phyloP scores from a whole-genome alignment of 768 basidiomycete genomes.

The Rhizopogon vulgaris region DNA sequence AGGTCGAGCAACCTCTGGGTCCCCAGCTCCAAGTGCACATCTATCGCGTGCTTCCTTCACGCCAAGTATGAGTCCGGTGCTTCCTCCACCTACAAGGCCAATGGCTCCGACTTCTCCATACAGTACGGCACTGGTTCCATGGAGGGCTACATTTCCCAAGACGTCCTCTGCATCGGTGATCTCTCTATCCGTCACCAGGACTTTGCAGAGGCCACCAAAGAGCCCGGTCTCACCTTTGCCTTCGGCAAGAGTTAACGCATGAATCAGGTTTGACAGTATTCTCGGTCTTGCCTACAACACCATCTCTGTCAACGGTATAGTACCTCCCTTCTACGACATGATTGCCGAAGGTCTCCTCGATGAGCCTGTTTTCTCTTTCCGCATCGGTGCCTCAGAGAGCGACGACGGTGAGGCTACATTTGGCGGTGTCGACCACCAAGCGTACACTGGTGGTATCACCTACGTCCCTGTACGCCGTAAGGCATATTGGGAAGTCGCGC shows the following conservation, averaged over 20 bases:
- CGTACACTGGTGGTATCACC: slow-evolving; percentile 73
- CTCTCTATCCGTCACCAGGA: slow-evolving; percentile 66
- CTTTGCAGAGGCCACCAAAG: slow-evolving; percentile 94
- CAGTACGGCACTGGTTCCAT: slow-evolving; percentile 95
- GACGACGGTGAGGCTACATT: slow-evolving; percentile 92
- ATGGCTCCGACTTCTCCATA: slow-evolving; percentile 85
- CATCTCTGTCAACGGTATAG: slow-evolving; percentile 92
- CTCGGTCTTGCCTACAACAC: slow-evolving; percentile 93
- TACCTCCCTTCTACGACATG: too few relatives aligned
- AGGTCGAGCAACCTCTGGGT: slow-evolving; percentile 95
- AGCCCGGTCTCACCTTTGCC: slow-evolving; percentile 95
- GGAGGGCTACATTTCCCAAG: slow-evolving; percentile 91
- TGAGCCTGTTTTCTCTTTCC: slow-evolving; percentile 89
- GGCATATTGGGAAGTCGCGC: slow-evolving; percentile 98
- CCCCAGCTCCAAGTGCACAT: slow-evolving; percentile 72
- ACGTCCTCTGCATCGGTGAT: slow-evolving; percentile 77
- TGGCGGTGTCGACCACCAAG: slow-evolving; percentile 75
- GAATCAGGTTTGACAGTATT: slow-evolving; percentile 84
- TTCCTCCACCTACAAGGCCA: slow-evolving; percentile 84
- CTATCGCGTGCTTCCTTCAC: slow-evolving; percentile 93
- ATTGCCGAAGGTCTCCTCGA: slow-evolving; percentile 77
- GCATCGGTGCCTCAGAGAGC: slow-evolving; percentile 75
- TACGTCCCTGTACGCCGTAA: slow-evolving; percentile 92
- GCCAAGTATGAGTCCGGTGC: slow-evolving; percentile 77
- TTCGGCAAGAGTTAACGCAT: slow-evolving; percentile 63